phyloP scores from a whole-genome alignment of 352 stramenopile genomes.

The Phytophthora brassicae region DNA sequence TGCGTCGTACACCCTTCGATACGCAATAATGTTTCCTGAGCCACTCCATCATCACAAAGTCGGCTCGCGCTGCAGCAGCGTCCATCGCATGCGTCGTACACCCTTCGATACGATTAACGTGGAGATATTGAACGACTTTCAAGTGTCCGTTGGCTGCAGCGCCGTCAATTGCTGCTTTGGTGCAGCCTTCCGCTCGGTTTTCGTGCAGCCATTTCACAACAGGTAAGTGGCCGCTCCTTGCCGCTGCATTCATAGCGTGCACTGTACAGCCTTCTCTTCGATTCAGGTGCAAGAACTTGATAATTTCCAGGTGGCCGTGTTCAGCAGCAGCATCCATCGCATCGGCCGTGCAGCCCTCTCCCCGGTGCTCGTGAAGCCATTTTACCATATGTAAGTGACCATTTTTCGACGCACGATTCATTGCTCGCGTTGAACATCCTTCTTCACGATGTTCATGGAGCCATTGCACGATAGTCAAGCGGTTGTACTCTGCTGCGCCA shows the following conservation, averaged over 20 bases:
- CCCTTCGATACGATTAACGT: slow-evolving; percentile 19
- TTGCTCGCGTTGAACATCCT: slow-evolving; percentile 33
- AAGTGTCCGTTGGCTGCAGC: slow-evolving; percentile 27
- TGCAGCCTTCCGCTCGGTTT: slow-evolving; percentile 28
- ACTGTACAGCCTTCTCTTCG: slow-evolving; percentile 25
- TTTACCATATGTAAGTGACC: slow-evolving; percentile 26
- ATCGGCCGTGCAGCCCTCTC: slow-evolving; percentile 22
- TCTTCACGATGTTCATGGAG: slow-evolving; percentile 28
- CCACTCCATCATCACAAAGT: slow-evolving; percentile 26
- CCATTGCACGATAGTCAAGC: slow-evolving; percentile 26
- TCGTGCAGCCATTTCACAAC: slow-evolving; percentile 54
- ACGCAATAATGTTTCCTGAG: too few species aligned
- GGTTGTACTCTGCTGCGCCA: slow-evolving; percentile 19
- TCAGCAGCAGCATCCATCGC: slow-evolving; percentile 29
- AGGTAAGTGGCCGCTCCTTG: slow-evolving; percentile 51
- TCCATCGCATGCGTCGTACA: slow-evolving; percentile 20
- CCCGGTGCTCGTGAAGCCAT: slow-evolving; percentile 28
- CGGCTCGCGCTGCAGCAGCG: slow-evolving; percentile 8
- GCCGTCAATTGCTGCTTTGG: slow-evolving; percentile 15
- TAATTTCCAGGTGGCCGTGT: slow-evolving; percentile 21
- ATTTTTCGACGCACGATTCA: slow-evolving; percentile 29
- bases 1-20: slow-evolving; percentile 16
- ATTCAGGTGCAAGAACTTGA: slow-evolving; percentile 29
- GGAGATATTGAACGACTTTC: slow-evolving; percentile 27
- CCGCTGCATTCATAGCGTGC: slow-evolving; percentile 49